Base-by-base conservation (phyloP, 768 basidiomycete genomes). In the Tylopilus cervinicoccineus region DNA sequence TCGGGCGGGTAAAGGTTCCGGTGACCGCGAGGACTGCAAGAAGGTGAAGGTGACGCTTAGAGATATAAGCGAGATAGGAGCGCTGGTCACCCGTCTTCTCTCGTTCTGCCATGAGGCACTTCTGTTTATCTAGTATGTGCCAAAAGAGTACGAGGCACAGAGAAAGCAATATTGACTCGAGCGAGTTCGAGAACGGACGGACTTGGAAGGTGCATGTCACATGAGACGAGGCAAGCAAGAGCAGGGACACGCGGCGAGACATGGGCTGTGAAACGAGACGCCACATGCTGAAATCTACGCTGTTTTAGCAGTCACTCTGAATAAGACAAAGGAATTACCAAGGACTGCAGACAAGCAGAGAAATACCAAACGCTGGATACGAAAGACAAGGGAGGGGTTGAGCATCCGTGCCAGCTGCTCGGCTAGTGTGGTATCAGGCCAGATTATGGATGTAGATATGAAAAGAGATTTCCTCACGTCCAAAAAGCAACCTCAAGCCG, bases 151-250 rank as follows among this genome's bases (percentile, higher is more conserved):
- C 55, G 5, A 72, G 58, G 28, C 60, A 68, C 12, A 67, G 48
- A 12, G 65, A 57, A 4, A 73, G 40, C 16, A 68, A 37, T 3
- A 65, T 44, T 2, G 68, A 58, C 51, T 73, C 72, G 3, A 70
- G 48, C 4, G 70, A 64, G 39, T 71, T 73, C 17, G 71, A 71
- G 50, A 73, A 73, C 2, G 71, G 70, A 32, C 72, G 61, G 37
- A 71, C 48, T 42, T 73, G 72, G 39, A 70, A 70, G 4, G 70
- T 70, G 33, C 61, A 58, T 27, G 62, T 58, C 38, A 71, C 65
- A 36, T 72, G 60, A 20, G 71, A 72, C 10, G 71, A 71, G 0
- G 62, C 66, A 14, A 73, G 51, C 13, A 72, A 55, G 16, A 69
- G 46, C 13, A 62, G 43, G 32, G 52, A 54, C 31, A 63, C 32